These are phyloP conservation scores for Eragrostis tef DNA, from an alignment of 202 grass and related monocot genomes.

Conservation along the genomic window DNA sequence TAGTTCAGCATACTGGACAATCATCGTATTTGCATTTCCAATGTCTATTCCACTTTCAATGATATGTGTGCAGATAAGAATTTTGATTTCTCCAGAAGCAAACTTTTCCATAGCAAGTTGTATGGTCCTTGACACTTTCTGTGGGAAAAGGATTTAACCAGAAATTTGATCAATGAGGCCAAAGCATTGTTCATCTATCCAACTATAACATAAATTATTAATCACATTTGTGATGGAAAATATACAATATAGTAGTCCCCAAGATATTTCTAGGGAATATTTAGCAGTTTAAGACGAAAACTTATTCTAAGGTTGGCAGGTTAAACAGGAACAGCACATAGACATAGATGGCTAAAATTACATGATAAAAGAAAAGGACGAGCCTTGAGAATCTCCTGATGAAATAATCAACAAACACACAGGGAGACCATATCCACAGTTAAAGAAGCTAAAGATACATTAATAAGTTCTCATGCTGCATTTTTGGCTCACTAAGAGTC, in stretches of 20 bases:
- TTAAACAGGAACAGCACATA: constrained; percentile 1
- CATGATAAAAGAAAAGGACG: not conserved
- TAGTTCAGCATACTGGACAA: constrained; percentile 83
- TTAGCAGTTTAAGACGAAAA: constrained; percentile 26
- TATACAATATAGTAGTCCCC: constrained; percentile 3
- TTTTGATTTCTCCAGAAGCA: constrained; percentile 67
- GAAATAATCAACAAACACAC: not conserved
- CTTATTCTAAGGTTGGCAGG: constrained; percentile 11
- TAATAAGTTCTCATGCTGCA: constrained; percentile 16
- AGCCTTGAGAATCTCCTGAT: no score
- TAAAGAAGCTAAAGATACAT: not conserved
- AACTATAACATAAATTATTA: constrained; percentile 46
- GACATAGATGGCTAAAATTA: constrained; percentile 2
- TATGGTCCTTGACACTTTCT: constrained; percentile 81
- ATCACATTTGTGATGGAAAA: constrained; percentile 18
- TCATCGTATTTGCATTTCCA: constrained; percentile 89
- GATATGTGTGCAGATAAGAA: constrained; percentile 93
- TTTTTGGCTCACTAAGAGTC: constrained; percentile 23
- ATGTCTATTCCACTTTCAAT: constrained; percentile 98
- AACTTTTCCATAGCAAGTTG: constrained; percentile 85
- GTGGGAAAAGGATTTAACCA: constrained; percentile 36
- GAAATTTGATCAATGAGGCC: constrained; percentile 25
- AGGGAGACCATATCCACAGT: not conserved
- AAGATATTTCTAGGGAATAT: not conserved
- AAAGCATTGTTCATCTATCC: constrained; percentile 31